phyloP scores from a whole-genome alignment of 106 monocot genomes.

The Acanthochlamys bracteata region DNA sequence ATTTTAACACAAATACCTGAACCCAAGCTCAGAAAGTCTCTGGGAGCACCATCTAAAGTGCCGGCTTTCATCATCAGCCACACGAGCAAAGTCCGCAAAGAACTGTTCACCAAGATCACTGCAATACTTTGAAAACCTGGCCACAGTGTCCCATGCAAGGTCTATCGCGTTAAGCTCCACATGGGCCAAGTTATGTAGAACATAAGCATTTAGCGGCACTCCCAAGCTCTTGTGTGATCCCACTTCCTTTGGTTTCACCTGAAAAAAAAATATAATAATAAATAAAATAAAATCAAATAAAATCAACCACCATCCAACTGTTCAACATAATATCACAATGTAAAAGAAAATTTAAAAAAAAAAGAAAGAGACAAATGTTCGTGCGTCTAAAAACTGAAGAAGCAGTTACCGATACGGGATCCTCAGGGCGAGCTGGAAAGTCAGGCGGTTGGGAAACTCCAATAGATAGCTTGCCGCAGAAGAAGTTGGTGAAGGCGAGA shows the following conservation, averaged over 20 bases:
- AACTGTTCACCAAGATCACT: constrained; percentile 63
- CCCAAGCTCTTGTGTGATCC: constrained; percentile 63
- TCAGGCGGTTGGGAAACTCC: constrained; percentile 33
- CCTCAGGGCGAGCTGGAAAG: constrained; percentile 56
- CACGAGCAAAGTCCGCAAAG: constrained; percentile 77
- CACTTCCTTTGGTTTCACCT: constrained; percentile 72
- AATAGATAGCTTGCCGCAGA: constrained; percentile 28
- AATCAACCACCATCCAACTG: too few species aligned
- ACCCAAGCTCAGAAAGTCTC: constrained; percentile 78
- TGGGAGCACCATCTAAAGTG: constrained; percentile 89
- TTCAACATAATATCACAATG: neutral
- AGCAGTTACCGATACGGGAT: constrained; percentile 36
- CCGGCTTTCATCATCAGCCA: constrained; percentile 94
- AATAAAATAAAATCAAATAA: too few species aligned
- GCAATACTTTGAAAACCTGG: constrained; percentile 42
- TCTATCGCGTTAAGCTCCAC: constrained; percentile 95
- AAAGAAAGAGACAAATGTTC: too few species aligned
- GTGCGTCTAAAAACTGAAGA: constrained; percentile 24
- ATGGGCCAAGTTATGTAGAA: constrained; percentile 88
- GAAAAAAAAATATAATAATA: too few species aligned
- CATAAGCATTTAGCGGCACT: constrained; percentile 75
- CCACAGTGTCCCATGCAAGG: constrained; percentile 94
- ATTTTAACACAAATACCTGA: constrained; percentile 36
- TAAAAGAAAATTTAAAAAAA: too few species aligned
- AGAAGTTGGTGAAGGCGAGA: constrained; percentile 55